Evolutionary conservation across 129 eudicot species (phyloP).

Genomic region (Saposhnikovia divaricata): DNA sequence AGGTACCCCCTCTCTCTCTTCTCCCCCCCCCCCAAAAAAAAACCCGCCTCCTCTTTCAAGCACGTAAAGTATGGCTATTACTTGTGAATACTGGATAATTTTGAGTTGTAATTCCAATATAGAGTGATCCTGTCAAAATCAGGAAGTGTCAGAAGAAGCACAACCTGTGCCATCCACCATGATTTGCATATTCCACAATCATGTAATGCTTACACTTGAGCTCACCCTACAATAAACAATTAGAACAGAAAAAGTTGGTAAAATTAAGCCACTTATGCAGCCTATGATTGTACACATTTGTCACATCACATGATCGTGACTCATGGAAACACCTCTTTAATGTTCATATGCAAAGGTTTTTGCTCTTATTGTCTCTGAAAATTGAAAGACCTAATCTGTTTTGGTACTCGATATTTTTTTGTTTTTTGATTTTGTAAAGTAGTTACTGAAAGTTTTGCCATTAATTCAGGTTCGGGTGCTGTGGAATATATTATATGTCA

Average conservation of each 20-base stretch:
- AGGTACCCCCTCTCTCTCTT: constrained; percentile 31
- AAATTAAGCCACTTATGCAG: neutral
- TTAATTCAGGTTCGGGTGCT: constrained; percentile 71
- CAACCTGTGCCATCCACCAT: neutral
- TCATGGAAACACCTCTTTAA: neutral
- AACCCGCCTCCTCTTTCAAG: too few relatives aligned
- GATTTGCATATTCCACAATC: neutral
- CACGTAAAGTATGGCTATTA: too few relatives aligned
- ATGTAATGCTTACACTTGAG: neutral
- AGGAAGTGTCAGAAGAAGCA: neutral
- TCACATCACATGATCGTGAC: neutral
- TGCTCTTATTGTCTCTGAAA: neutral
- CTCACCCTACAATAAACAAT: neutral
- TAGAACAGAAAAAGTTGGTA: neutral
- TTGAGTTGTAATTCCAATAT: too few relatives aligned
- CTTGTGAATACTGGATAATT: too few relatives aligned
- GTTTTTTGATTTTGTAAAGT: neutral
- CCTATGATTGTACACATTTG: neutral
- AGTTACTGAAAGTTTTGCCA: neutral
- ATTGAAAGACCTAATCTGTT: neutral
- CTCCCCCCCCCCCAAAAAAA: neutral
- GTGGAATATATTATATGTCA: constrained; percentile 79
- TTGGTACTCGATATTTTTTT: neutral
- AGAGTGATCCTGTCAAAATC: neutral
- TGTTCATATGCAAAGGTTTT: neutral